Evolutionary conservation across 2,329 filamentous ascomycete genomes (phyloP).

Genomic region (Fonsecaea multimorphosa): DNA sequence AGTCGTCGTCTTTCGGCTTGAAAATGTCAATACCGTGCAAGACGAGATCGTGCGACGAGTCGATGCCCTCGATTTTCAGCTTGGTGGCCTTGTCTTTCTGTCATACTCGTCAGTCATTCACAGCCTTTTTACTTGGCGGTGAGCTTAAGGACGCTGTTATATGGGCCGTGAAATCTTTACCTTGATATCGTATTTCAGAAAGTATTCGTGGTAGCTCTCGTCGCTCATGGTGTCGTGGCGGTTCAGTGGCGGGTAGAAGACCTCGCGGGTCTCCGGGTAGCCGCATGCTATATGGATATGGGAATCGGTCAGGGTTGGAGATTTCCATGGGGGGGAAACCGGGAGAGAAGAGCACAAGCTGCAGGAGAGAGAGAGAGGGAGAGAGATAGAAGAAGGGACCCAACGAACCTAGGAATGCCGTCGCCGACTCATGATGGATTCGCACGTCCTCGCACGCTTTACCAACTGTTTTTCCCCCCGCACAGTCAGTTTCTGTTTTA

Average conservation of each 20-base stretch:
- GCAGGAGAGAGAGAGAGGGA: background rate
- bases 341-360: background rate
- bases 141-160: background rate
- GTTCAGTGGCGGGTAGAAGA: conserved; percentile 28
- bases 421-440: conserved; percentile 26
- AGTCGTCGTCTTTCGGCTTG: conserved; percentile 18
- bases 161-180: conserved; percentile 8
- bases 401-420: conserved; percentile 29
- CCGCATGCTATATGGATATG: conserved; percentile 26
- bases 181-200: conserved; percentile 34
- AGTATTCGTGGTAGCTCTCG: conserved; percentile 30
- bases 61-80: conserved; percentile 28
- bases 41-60: conserved; percentile 27
- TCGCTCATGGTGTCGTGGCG: conserved; percentile 20
- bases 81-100: conserved; percentile 20
- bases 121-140: background rate
- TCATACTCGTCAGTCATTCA: background rate
- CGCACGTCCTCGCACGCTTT: conserved; percentile 34
- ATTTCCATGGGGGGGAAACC: background rate
- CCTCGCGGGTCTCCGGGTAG: conserved; percentile 27
- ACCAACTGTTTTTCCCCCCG: conserved; percentile 17
- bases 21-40: conserved; percentile 31
- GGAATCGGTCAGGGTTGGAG: background rate
- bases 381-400: too few relatives aligned
- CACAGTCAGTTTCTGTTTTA: background rate